Evolutionary conservation across 1,284 basidiomycete species (phyloP), one percentile per base, ranked within the genome.

Genomic region (Leucoagaricus sp.): DNA sequence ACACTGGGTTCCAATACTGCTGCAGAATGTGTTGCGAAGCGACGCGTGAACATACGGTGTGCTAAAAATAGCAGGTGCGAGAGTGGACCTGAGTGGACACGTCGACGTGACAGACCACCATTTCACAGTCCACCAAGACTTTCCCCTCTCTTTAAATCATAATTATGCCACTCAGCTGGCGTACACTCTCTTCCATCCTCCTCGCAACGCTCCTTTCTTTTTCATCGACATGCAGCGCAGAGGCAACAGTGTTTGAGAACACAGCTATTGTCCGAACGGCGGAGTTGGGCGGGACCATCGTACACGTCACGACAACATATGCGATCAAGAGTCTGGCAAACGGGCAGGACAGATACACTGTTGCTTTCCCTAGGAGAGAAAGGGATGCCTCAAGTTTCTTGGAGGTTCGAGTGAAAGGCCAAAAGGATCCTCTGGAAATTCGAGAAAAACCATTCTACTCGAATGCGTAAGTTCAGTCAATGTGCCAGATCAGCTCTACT

Each of bases 281-380:
- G 61, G 94, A 96, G 67, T 87, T 96, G 40, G 93, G 90, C 40
- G 94, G 94, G 58, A 81, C 93, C 28, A 81, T 93, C 25, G 88
- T 93, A 53, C 87, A 89, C 72, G 84, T 94, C 75, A 90, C 86
- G 48, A 96, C 94, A 48, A 91, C 92, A 55, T 96, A 91, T 73
- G 87, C 91, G 17, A 82, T 92, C 68, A 91, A 86, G 71, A 83
- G 90, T 47, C 78, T 89, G 26, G 80, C 84, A 60, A 75, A 84
- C 60, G 80, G 75, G 46, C 80, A 85, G 8, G 80, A 78, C 38
- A 74, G 82, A 36, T 94, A 94, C 69, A 83, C 86, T 45, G 73
- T 96, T 60, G 84, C 89, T 5, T 75, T 96, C 19, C 79, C 81
- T 7, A 78, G 80, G 55, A 76, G 80, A 23, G 89, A 92, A 56